Percentiles rank a stretch among this genome's conserved stretches.
These are phyloP conservation scores for Talaromyces sp. DNA, from an alignment of 2,329 filamentous ascomycete genomes.

Conservation along the genomic window DNA sequence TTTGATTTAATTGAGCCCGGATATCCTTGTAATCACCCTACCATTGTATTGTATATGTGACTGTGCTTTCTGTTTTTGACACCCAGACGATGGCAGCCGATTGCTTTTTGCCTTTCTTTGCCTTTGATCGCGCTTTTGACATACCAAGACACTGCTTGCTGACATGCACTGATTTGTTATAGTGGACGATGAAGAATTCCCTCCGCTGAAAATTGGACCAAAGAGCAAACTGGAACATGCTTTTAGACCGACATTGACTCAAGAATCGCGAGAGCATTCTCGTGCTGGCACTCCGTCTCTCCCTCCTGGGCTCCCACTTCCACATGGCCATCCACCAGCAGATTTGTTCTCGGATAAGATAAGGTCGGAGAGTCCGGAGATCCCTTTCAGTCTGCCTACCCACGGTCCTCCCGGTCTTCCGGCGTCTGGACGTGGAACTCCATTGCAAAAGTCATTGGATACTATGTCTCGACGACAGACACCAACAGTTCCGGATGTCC, in stretches of 20 bases:
- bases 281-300: conserved; percentile 42
- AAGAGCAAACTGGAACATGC: conserved; percentile 41
- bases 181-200: conserved; percentile 50
- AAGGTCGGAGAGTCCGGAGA: conserved; percentile 27
- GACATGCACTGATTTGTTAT: conserved; percentile 33
- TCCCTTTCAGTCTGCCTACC: conserved; percentile 23
- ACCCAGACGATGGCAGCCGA: conserved; percentile 23
- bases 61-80: conserved; percentile 24
- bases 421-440: conserved; percentile 31
- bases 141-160: conserved; percentile 13
- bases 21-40: conserved; percentile 38
- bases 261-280: conserved; percentile 30
- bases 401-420: conserved; percentile 30
- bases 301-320: conserved; percentile 44
- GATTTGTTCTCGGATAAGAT: conserved; percentile 29
- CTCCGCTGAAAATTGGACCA: conserved; percentile 42
- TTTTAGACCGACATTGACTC: conserved; percentile 35
- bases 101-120: conserved; percentile 22
- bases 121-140: neutral
- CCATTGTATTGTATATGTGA: conserved; percentile 32
- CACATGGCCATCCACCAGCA: conserved; percentile 41
- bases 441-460: conserved; percentile 30
- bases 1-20: conserved; percentile 26
- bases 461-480: conserved; percentile 29
- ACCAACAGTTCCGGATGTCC: conserved; percentile 28